Evolutionary conservation across 345 rosid genomes (phyloP).

Genomic region (Brassica juncea): DNA sequence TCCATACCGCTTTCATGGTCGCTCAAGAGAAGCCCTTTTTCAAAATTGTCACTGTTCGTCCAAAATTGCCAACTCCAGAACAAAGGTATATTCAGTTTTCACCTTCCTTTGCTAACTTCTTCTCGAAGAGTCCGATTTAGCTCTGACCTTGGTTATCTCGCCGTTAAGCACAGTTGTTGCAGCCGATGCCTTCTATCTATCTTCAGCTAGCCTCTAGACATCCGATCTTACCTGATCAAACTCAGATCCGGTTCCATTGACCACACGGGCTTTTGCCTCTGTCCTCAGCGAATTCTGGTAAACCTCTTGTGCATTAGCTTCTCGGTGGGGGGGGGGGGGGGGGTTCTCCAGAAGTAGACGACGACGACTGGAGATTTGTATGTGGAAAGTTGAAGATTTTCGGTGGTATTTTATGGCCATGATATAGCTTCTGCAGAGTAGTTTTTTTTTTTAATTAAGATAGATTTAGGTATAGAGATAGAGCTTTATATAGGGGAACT

Average conservation of each 20-base stretch:
- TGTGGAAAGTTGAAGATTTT: background rate
- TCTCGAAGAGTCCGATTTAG: slow-evolving; percentile 46
- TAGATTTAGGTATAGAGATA: too few species aligned
- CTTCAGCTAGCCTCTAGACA: slow-evolving; percentile 43
- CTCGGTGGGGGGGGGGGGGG: slow-evolving; percentile 48
- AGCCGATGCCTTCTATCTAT: slow-evolving; percentile 48
- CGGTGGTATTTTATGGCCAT: too few species aligned
- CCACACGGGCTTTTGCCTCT: slow-evolving; percentile 64
- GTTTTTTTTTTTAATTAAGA: too few species aligned
- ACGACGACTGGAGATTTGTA: background rate
- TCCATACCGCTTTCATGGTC: slow-evolving; percentile 61
- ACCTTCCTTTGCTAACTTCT: slow-evolving; percentile 82
- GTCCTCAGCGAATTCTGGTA: slow-evolving; percentile 62
- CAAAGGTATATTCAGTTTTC: background rate
- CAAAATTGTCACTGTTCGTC: background rate
- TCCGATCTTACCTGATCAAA: slow-evolving; percentile 61
- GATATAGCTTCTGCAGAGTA: too few species aligned
- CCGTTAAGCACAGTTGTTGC: slow-evolving; percentile 47
- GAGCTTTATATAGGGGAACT: too few species aligned
- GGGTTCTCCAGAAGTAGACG: background rate
- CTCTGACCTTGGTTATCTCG: slow-evolving; percentile 52
- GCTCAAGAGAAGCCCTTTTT: slow-evolving; percentile 67
- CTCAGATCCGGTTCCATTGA: slow-evolving; percentile 54
- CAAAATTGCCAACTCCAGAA: background rate
- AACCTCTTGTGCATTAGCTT: slow-evolving; percentile 65